Percentiles rank a stretch among this genome's conserved stretches.
Conservation (phyloP, 1,284 basidiomycete genomes). For the Crucibulum parvulum region DNA sequence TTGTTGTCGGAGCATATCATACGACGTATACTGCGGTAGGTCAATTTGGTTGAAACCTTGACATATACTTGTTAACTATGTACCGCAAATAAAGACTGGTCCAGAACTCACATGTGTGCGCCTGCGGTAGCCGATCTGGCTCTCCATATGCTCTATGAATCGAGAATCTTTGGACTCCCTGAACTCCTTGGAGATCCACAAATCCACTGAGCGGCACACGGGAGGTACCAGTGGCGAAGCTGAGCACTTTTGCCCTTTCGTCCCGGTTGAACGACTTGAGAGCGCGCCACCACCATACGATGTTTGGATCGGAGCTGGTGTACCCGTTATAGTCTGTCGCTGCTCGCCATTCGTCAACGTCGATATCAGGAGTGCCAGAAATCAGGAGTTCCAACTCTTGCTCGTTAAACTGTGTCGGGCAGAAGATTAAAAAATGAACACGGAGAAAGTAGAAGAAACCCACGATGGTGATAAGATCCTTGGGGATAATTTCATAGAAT, state of each 20-base stretch:
- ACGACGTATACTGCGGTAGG: conserved; percentile 89
- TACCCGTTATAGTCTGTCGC: conserved; percentile 94
- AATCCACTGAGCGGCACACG: conserved; percentile 96
- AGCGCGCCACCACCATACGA: conserved; percentile 99
- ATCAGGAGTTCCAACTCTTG: conserved; percentile 98
- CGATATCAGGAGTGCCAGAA: conserved; percentile 97
- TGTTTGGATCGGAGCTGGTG: conserved; percentile 88
- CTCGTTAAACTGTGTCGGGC: conserved; percentile 83
- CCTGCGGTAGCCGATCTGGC: conserved; percentile 85
- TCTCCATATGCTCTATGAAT: conserved; percentile 95
- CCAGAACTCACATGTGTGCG: conserved; percentile 82
- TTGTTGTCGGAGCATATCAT: conserved; percentile 92
- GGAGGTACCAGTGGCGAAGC: conserved; percentile 96
- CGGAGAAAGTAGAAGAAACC: conserved; percentile 31
- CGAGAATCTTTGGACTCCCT: conserved; percentile 95
- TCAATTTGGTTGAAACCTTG: conserved; percentile 90
- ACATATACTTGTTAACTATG: conserved; percentile 4
- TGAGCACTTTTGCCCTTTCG: conserved; percentile 93
- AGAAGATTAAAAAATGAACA: conserved; percentile 26
- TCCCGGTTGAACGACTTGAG: conserved; percentile 98
- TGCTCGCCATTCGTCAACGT: conserved; percentile 98
- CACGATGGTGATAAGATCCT: conserved; percentile 82
- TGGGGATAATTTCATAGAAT: conserved; percentile 96
- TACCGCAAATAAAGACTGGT: conserved; percentile 1
- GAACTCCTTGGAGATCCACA: conserved; percentile 91